Evolutionary conservation across 306 rosid species (phyloP), one percentile per base, ranked within the genome.

Genomic region (Fragaria ananassa): DNA sequence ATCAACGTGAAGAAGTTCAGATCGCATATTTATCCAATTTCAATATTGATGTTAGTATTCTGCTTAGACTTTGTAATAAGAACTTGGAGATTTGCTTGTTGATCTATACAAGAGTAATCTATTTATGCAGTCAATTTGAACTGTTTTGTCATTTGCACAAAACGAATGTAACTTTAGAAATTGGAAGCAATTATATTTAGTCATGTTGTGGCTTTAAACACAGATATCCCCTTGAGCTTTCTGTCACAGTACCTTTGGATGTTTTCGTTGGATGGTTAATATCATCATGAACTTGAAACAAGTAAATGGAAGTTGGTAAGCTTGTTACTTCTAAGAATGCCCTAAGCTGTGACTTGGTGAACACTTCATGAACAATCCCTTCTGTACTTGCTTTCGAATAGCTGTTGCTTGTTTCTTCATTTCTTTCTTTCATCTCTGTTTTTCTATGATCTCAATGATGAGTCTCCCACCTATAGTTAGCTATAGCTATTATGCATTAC

Each of bases 51-150:
- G 18, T 11, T 54, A 44, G 72, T 51, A 27, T 72, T 82, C 63
- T 13, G 13, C n/a, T 34, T 10, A n/a, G 45, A 71, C 71, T 10
- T 1, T 70, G 53, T 74, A 74, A 71, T 81, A 80, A 76, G 25
- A 10, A 25, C 1, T 15, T 23, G 70, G 31, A 49, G 34, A 60
- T 60, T 60, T 18, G 34, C 70, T 6, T 42, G 42, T 58, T 1
- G 56, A 41, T 23, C 77, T 58, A 58, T 57, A 10, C n/a, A 57
- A 73, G 12, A 25, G 34, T 41, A 21, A 69, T 42, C 77, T 64
- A 44, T 45, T 42, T 58, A 10, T 45, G 34, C 78, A 15, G 25
- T 18, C 27, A 10, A 37, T 27, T 57, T 74, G 69, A 58, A 74
- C 42, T 74, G 19, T 58, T 39, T 63, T 45, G 21, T 27, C 29